Base-by-base conservation (phyloP, 441 rosid species). In the Euphorbia schlechtendalii region DNA sequence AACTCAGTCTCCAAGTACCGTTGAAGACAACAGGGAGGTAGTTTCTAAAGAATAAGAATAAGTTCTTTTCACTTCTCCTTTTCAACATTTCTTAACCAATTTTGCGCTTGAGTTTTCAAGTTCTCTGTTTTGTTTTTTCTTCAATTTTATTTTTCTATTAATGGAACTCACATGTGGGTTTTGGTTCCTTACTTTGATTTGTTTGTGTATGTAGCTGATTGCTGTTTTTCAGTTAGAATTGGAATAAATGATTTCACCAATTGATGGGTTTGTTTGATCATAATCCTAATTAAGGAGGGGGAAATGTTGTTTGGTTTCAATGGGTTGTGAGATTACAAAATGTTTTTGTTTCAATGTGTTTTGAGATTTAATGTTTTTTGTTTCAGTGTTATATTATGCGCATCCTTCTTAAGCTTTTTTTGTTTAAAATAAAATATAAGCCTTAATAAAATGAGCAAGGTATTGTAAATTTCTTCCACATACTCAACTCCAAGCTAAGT, bases 201-300 rank as follows among this genome's bases (percentile, higher is more conserved):
- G 2, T 15, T 24, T 24, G n/a, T 12, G 41, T 9, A 18, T 18
- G 34, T 32, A 15, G 10, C 4, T 20, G 24, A 15, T 0, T 22
- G 48, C 21, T 27, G 30, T 27, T 27, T 27, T 27, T 27, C 1
- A 27, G 30, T 27, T 27, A 27, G 30, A 27, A 27, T 27, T 27
- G 13, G 30, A 3, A 53, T 36, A 36, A 57, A 48, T 43, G 27
- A 62, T 13, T 20, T 32, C 46, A 27, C 25, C 3, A 65, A 59
- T 58, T 25, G 21, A 20, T 27, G n/a, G 38, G 24, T 67, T 62
- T 49, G 22, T 65, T 63, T 58, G 43, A 55, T 53, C 57, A 59
- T 32, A 52, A 59, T 48, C 49, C 40, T 56, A 12, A 22, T 27
- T 27, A 1, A 4, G 30, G 30, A 27, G 30, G 30, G 30, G 30